Evolutionary conservation across 805 yeast species (phyloP), one percentile per base, ranked within the genome.

Genomic region (Vanderwaltozyma yarrowii): DNA sequence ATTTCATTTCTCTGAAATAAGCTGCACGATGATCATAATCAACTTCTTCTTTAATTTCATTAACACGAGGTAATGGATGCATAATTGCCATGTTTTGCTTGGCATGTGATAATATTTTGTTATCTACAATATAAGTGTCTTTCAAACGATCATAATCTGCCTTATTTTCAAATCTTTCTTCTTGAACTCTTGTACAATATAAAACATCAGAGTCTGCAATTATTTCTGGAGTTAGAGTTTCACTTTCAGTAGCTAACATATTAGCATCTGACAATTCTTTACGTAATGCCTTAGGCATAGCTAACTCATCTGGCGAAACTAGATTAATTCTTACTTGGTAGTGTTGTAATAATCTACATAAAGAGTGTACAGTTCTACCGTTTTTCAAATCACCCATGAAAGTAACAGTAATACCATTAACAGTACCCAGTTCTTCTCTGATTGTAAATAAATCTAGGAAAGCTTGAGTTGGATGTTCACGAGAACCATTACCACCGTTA

Each of bases 1-100:
- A 89, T 65, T 94, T 82, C 98, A 92, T 92, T 72, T 92, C 97
- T 76, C 99, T 83, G 74, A 92, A 92, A 71, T 92, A 92, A 42
- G 98, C 97, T 48, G 98, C 97, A 65, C 99, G 83, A 65, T 89
- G 96, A 66, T 92, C 99, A 59, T 89, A 92, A 64, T 92, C 99
- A 56, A 92, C 97, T 69, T 92, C 98, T 67, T 88, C 97, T 57
- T 83, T 83, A 52, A 92, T 89, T 69, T 92, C 99, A 55, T 78
- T 81, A 48, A 86, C 88, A 66, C 99, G 83, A 61, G 99, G 99
- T 54, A 92, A 76, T 61, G 99, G 99, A 63, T 92, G 99, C 95
- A 92, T 81, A 47, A 92, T 82, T 64, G 96, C 86, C 97, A 92
- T 92, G 67, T 92, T 96, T 62, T 86, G 87, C 69, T 94, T 92